Evolutionary conservation across 192 early-diverging fungal species (phyloP).

Genomic region (Gigaspora rosea): DNA sequence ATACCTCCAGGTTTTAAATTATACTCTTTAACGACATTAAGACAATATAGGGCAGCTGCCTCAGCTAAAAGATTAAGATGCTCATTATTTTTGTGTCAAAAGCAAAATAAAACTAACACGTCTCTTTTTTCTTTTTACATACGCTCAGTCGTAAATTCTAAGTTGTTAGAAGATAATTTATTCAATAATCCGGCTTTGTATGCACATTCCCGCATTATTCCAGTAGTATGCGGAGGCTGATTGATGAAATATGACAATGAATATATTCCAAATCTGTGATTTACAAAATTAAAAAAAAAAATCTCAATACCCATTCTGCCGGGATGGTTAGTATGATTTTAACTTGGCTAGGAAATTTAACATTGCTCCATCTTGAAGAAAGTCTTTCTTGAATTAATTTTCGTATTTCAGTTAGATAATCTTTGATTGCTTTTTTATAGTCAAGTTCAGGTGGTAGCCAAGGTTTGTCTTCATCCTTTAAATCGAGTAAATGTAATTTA

Average conservation of each 20-base stretch:
- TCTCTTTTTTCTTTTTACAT: background rate
- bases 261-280: background rate
- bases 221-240: constrained; percentile 15
- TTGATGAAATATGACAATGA: background rate
- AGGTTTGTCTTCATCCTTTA: constrained; percentile 8
- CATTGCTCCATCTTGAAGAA: background rate
- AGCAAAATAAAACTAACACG: background rate
- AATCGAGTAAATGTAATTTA: constrained; percentile 23
- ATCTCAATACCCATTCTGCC: constrained; percentile 1
- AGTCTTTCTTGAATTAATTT: background rate
- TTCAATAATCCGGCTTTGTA: background rate
- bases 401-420: constrained; percentile 21
- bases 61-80: background rate
- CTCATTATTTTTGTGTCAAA: background rate
- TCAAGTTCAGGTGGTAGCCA: background rate
- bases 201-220: constrained; percentile 15
- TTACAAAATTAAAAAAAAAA: background rate
- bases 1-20: constrained; percentile 12
- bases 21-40: background rate
- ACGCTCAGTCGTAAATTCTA: constrained; percentile 25
- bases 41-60: constrained; percentile 20
- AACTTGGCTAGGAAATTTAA: constrained; percentile 16
- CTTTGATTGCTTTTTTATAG: constrained; percentile 8
- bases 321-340: background rate
- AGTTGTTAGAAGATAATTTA: background rate